Evolutionary conservation across 345 rosid species (phyloP), one percentile per base, ranked within the genome.

Genomic region (Populus simonii): DNA sequence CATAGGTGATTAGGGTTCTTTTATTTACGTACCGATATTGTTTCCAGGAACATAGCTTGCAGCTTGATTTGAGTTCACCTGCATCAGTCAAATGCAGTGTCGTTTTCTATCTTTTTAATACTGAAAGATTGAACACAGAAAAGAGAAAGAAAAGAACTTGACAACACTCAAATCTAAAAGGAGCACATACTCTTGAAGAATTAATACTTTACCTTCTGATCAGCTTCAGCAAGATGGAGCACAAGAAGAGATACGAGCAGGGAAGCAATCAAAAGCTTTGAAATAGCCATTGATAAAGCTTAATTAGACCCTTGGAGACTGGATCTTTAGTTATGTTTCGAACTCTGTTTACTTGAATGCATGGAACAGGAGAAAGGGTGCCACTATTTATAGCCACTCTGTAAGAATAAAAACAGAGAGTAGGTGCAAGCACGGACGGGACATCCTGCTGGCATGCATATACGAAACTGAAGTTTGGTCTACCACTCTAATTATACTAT

Each of bases 241-340:
- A 51, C 4, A 0, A 71, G 17, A 55, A 72, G 29, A 29, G 29
- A 53, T 8, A 13, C 6, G 2, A 72, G 10, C 2, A 72, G 29
- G 2, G 45, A 72, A 51, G 18, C 17, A 10, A 33, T 31, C 29
- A 72, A 20, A 16, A 31, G 66, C 80, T 84, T 86, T 16, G 87
- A 76, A 36, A 80, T 63, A 51, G 89, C 88, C 96, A 89, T 89
- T 45, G 61, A 73, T 6, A 35, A 5, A 53, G 23, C 35, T 15
- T 23, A 13, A 16, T 20, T 27, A 18, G 43, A 39, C 9, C 7
- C n/a, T 22, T 7, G 0, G 23, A 20, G 62, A n/a, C 4, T 39
- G 43, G 43, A 39, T 23, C 10, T 57, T 3, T 8, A 3, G 1
- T 22, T 2, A 8, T n/a, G 62, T 22, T 57, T 9, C 25, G 27